These are phyloP conservation scores for Aegilops speltoides DNA, from an alignment of 176 grass and related monocot genomes.

Conservation along the genomic window DNA sequence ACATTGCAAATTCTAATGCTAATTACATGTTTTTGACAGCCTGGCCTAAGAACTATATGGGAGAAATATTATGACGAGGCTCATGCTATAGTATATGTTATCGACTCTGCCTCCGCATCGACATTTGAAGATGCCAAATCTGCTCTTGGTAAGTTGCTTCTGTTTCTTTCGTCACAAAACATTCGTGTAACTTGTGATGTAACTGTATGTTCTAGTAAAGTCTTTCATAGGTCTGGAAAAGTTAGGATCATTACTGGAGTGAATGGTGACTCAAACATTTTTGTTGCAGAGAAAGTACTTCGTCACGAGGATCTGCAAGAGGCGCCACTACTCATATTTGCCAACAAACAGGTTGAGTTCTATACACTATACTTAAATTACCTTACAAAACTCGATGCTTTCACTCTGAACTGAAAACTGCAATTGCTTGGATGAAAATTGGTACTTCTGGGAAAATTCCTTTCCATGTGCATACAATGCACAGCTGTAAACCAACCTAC, in stretches of 20 bases:
- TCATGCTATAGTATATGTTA: constrained; percentile 94
- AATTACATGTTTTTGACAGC: constrained; percentile 45
- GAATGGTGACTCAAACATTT: neutral
- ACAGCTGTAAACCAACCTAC: neutral
- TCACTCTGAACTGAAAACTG: neutral
- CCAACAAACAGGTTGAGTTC: constrained; percentile 82
- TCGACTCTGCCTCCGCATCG: constrained; percentile 74
- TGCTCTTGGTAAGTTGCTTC: constrained; percentile 68
- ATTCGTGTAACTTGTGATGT: neutral
- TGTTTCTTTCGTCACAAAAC: constrained; percentile 29
- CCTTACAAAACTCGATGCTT: neutral
- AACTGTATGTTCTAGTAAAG: constrained; percentile 14
- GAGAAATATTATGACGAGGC: constrained; percentile 99
- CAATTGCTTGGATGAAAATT: constrained; percentile 4
- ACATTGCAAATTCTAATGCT: neutral
- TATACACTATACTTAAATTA: neutral
- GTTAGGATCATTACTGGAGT: constrained; percentile 1
- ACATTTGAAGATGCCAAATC: constrained; percentile 94
- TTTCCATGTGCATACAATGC: neutral
- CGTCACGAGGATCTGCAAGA: constrained; percentile 81
- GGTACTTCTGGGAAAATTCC: neutral
- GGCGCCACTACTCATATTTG: constrained; percentile 83
- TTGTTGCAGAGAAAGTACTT: constrained; percentile 81
- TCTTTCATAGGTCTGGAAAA: constrained; percentile 2
- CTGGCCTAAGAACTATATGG: constrained; percentile 93